Evolutionary conservation across 169 alveolate genomes (phyloP), one percentile per base, ranked within the genome.

Genomic region (Plasmodium knowlesi): DNA sequence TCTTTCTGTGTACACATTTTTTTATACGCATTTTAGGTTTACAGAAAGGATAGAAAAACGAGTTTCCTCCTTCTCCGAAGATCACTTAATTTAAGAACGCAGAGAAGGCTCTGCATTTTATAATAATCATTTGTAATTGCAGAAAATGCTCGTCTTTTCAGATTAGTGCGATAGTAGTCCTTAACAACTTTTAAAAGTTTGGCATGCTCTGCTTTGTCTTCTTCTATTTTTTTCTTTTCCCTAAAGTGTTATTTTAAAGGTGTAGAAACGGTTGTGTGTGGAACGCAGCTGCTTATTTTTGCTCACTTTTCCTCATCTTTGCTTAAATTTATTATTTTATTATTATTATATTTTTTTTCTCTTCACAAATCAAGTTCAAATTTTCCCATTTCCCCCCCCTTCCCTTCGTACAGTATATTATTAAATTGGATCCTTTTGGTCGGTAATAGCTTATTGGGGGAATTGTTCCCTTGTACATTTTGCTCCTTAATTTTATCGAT

Each of bases 401-500:
- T 19, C 54, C 30, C 32, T 70, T 71, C 74, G 39, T 89, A 89
- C 94, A 89, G 82, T 54, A 89, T 78, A 79, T 61, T 80, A 28
- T 89, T 79, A 79, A 89, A 89, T 53, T 43, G 72, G 41, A 89
- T 89, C 82, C 82, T 89, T 57, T 89, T 89, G 84, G 73, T 19
- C 73, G 53, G 54, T 14, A 79, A 53, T 72, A 78, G 71, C 72
- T 89, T 50, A 32, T 79, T 89, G 28, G 39, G 37, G 53, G 86
- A 43, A 80, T 61, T 39, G 72, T 89, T 16, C 28, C 46, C 88
- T 41, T 89, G 90, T 50, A 50, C 43, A 89, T 79, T 89, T 89
- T 89, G 88, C 25, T 37, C 57, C 90, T 89, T 89, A 61, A 89
- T 78, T 89, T 89, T 89, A 25, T 89, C 90, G 82, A 89, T 89